phyloP scores from a whole-genome alignment of 352 stramenopile species.

The Phytophthora idaei region DNA sequence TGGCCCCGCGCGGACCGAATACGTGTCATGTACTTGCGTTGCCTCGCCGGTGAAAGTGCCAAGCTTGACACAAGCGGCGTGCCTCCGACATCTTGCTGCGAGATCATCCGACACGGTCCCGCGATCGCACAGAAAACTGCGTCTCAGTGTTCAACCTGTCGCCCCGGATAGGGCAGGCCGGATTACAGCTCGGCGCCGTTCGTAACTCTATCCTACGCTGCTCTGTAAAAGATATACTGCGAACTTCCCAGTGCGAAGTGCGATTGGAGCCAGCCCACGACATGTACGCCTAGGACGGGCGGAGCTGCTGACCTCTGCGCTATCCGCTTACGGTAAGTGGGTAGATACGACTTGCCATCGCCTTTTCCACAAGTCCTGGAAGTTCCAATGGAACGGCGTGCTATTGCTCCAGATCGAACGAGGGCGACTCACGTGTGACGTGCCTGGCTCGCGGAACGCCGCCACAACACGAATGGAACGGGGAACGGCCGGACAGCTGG shows the following conservation, averaged over 20 bases:
- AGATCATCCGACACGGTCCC: constrained; percentile 1
- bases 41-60: not conserved
- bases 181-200: constrained; percentile 1
- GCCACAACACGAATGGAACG: constrained; percentile 8
- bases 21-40: not conserved
- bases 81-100: constrained; percentile 19
- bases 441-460: not conserved
- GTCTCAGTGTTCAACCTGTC: constrained; percentile 20
- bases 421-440: constrained; percentile 12
- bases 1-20: constrained; percentile 10
- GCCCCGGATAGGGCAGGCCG: constrained; percentile 4
- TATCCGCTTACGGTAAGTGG: not conserved
- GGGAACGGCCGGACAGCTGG: not conserved
- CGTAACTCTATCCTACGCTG: too few relatives aligned
- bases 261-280: constrained; percentile 6
- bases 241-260: constrained; percentile 1
- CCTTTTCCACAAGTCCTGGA: constrained; percentile 5
- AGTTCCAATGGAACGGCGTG: constrained; percentile 4
- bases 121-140: constrained; percentile 22
- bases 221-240: too few relatives aligned
- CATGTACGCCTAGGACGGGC: constrained; percentile 1
- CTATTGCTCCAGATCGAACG: constrained; percentile 2
- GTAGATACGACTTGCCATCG: not conserved
- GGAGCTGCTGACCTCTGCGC: constrained; percentile 1
- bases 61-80: not conserved